These are phyloP conservation scores for Neckera pumila DNA, from an alignment of 225 moss, liverwort and hornwort species.

Conservation along the genomic window DNA sequence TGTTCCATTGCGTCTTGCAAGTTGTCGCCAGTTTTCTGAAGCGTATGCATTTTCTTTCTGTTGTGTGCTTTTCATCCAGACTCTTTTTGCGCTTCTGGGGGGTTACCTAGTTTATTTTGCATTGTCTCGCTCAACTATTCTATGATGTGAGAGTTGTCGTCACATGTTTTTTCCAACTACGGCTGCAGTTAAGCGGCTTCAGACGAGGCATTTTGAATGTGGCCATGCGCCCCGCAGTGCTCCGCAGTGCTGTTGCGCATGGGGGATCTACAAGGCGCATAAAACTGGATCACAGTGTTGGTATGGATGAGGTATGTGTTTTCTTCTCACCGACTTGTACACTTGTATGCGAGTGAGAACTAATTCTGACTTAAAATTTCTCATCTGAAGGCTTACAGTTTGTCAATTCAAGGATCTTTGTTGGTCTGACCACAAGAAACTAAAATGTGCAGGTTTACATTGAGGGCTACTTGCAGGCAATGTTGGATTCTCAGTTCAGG, in stretches of 20 bases:
- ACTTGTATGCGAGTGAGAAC: background rate
- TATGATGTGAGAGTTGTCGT: background rate
- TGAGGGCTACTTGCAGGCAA: slow-evolving; percentile 95
- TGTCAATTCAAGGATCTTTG: background rate
- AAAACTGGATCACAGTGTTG: slow-evolving; percentile 80
- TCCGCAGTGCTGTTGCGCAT: slow-evolving; percentile 85
- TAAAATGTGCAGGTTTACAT: slow-evolving; percentile 65
- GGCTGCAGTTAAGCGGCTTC: slow-evolving; percentile 69
- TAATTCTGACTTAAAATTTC: background rate
- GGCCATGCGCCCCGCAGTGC: slow-evolving; percentile 93
- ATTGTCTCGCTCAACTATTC: background rate
- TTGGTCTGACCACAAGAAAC: background rate
- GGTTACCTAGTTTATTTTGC: background rate
- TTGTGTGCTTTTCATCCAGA: background rate
- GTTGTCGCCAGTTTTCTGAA: background rate
- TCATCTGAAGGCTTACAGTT: background rate
- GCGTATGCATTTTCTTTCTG: background rate
- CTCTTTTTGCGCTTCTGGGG: background rate
- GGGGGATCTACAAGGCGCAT: slow-evolving; percentile 86
- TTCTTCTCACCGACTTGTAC: background rate
- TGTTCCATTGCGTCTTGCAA: background rate
- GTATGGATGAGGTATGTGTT: slow-evolving; percentile 78
- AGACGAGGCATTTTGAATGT: slow-evolving; percentile 89
- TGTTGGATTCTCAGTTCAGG: slow-evolving; percentile 81
- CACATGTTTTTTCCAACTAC: background rate